Evolutionary conservation across 176 grass and related monocot species (phyloP), one percentile per base, ranked within the genome.

Genomic region (Tuctoria greenei): DNA sequence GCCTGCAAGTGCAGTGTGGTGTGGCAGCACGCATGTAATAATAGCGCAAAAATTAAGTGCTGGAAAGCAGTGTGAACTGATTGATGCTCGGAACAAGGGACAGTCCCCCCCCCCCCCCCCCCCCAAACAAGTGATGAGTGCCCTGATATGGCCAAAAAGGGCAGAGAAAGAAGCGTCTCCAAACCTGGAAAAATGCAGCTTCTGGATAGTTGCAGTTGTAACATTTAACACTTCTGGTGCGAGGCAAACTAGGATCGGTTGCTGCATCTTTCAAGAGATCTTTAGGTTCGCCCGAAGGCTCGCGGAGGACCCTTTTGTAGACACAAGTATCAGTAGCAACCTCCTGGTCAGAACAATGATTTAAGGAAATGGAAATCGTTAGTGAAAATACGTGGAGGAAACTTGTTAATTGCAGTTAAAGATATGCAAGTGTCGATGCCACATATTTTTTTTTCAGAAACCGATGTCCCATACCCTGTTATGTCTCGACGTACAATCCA

Each of bases 141-240:
- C 1, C 38, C 71, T 41, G 15, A 35, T 42, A 44, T 18, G 25
- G 15, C 10, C 1, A 10, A 15, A 27, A 1, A 61, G 3, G 3
- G 31, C n/a, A 31, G 3, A 31, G 31, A 31, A 62, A 14, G 4
- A 64, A 28, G 39, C 63, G 8, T 57, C 15, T 36, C 71, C 69
- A 35, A 56, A 97, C 94, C 91, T 89, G 84, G 78, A 91, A 97
- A 82, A 93, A 97, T 16, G 85, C 90, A 86, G 88, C 83, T 89
- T 97, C 91, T 41, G 86, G 83, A 80, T 85, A 79, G 49, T 88
- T 85, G 52, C 94, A 97, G 64, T 89, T 87, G 75, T 66, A 78
- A 60, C 94, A 93, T 77, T 40, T 97, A 77, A 91, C 70, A 85
- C 90, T 81, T 87, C 86, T 93, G 28, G 91, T 93, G 66, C 84